Conservation (phyloP, 352 stramenopile genomes). For the Sclerospora graminicola region DNA sequence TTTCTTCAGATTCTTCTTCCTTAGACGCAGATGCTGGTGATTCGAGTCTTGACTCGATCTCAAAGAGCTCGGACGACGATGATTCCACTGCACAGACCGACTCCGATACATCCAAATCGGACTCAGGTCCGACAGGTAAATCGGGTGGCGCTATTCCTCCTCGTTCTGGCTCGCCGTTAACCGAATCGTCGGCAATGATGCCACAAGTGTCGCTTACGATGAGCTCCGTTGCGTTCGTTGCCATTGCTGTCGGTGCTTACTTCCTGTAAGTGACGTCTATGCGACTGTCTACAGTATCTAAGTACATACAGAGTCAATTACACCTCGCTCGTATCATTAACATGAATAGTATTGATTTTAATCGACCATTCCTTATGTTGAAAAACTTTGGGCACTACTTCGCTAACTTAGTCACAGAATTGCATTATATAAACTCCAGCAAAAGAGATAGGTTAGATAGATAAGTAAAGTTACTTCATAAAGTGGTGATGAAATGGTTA, state of each 20-base stretch:
- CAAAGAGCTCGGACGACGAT: slow-evolving; percentile 4
- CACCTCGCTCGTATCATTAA: slow-evolving; percentile 10
- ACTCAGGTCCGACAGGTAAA: slow-evolving; percentile 10
- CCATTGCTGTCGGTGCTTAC: slow-evolving; percentile 14
- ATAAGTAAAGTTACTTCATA: too few relatives aligned
- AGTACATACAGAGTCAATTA: too few relatives aligned
- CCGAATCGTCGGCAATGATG: slow-evolving; percentile 16
- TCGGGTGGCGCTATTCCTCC: slow-evolving; percentile 20
- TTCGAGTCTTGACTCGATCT: slow-evolving; percentile 3
- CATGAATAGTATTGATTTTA: slow-evolving; percentile 2
- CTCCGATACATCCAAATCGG: slow-evolving; percentile 5
- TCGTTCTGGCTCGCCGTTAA: slow-evolving; percentile 10
- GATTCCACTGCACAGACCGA: slow-evolving; percentile 8
- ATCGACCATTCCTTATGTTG: too few relatives aligned
- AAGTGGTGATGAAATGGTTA: too few relatives aligned
- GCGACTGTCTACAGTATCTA: background rate
- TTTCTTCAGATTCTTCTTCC: slow-evolving; percentile 5
- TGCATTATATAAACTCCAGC: too few relatives aligned
- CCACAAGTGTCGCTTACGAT: slow-evolving; percentile 5
- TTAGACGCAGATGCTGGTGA: background rate
- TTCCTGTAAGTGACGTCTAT: slow-evolving; percentile 13
- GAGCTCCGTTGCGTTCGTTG: slow-evolving; percentile 4
- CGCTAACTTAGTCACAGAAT: too few relatives aligned
- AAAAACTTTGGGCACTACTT: too few relatives aligned
- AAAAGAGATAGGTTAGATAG: too few relatives aligned